A percentile compares a stretch with the other conserved stretches of the same genome.
Conservation (phyloP, 306 rosid genomes). For the Luffa acutangula region DNA sequence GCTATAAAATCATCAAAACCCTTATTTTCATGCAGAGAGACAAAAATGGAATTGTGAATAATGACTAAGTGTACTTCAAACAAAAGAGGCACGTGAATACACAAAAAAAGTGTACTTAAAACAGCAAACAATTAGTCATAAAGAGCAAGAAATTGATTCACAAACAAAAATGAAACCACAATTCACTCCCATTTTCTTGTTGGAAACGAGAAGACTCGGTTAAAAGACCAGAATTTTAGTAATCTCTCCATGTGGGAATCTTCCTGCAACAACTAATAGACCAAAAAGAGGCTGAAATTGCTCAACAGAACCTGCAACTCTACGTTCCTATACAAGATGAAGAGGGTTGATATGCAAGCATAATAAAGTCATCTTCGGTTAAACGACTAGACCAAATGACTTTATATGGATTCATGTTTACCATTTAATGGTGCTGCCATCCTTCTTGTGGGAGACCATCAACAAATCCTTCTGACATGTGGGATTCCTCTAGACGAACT, state of each 20-base stretch:
- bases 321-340: too few species aligned
- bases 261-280: neutral
- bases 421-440: too few species aligned
- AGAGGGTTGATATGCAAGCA: too few species aligned
- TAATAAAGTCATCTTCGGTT: too few species aligned
- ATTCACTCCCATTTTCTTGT: neutral
- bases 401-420: too few species aligned
- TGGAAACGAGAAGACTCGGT: neutral
- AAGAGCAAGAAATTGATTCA: neutral
- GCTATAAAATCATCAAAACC: constrained; percentile 96
- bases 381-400: too few species aligned
- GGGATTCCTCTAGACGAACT: constrained; percentile 79
- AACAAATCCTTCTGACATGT: constrained; percentile 63
- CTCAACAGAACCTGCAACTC: neutral
- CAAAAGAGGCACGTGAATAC: neutral
- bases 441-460: constrained; percentile 70
- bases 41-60: constrained; percentile 86
- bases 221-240: neutral
- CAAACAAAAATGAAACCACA: neutral
- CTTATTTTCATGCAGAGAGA: constrained; percentile 73
- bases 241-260: neutral
- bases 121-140: neutral
- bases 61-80: too few species aligned
- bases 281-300: neutral
- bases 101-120: neutral